phyloP scores from a whole-genome alignment of 306 rosid species.

The Vigna angularis region DNA sequence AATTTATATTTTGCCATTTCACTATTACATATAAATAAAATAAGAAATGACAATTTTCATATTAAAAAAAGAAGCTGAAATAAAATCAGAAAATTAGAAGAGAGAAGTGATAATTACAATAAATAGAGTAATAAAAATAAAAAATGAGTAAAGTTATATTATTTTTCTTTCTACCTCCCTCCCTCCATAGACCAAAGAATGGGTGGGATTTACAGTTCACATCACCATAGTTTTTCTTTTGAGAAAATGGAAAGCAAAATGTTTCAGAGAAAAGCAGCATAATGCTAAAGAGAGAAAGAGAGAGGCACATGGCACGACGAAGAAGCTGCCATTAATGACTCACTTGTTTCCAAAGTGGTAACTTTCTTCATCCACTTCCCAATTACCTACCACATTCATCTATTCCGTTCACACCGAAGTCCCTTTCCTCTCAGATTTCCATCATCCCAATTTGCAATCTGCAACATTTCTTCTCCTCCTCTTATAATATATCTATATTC shows the following conservation, averaged over 20 bases:
- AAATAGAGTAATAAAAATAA: no score
- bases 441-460: conserved; percentile 11
- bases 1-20: no score
- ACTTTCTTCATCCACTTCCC: conserved; percentile 5
- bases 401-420: not conserved
- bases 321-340: conserved; percentile 27
- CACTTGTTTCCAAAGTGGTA: conserved; percentile 18
- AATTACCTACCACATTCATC: not conserved
- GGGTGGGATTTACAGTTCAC: not conserved
- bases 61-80: no score
- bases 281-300: not conserved
- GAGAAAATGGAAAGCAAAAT: not conserved
- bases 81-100: no score
- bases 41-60: no score
- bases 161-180: no score
- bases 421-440: conserved; percentile 10
- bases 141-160: no score
- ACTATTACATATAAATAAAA: no score
- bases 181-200: no score
- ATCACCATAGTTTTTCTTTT: not conserved
- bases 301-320: not conserved
- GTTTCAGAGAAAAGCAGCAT: not conserved
- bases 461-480: not conserved
- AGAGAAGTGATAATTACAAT: no score
- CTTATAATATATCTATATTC: not conserved